Evolutionary conservation across 352 stramenopile species (phyloP), one percentile per base, ranked within the genome.

Genomic region (Thalassiosira mediterranea): DNA sequence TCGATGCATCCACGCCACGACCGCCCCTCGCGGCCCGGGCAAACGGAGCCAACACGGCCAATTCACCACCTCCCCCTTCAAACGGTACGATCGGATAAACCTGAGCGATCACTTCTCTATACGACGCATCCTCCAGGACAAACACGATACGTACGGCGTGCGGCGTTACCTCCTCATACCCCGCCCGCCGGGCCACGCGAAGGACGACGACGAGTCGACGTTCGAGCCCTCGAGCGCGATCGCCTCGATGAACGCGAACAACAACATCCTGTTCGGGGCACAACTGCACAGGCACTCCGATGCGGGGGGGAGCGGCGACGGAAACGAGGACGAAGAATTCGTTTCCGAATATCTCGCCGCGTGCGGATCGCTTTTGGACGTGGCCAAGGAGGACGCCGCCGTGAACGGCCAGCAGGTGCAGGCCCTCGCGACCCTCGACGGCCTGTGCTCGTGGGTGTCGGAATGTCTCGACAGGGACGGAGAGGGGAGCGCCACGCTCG

Each of bases 191-290:
- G n/a, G n/a, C n/a, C n/a, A n/a, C n/a, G 28, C 21, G 13, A 29
- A 67, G 10, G 25, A 60, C 25, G 31, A 62, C 40, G 15, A 38
- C 34, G 52, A 25, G 46, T 44, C 10, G 8, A 44, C 37, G 37
- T 10, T 15, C 8, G 46, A 61, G 32, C 11, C 32, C 7, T 29
- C 52, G 23, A 11, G 17, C 11, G 40, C 32, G 4, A 57, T 87
- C 40, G 84, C 79, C 10, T 80, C 79, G 1, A n/a, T 92, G 7
- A 73, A 79, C 65, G 75, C 75, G n/a, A 85, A 88, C 59, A 61
- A 74, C 31, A 91, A 90, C 48, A 83, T 92, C 21, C 37, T 92
- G 1, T 92, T 91, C 70, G 84, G 81, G 3, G 72, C 84, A 10
- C 29, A 62, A 31, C 54, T 83, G 31, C 76, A 80, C 26, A 19